Evolutionary conservation across 2,329 filamentous ascomycete species (phyloP), one percentile per base, ranked within the genome.

Genomic region (Akanthomyces dipterigenus): DNA sequence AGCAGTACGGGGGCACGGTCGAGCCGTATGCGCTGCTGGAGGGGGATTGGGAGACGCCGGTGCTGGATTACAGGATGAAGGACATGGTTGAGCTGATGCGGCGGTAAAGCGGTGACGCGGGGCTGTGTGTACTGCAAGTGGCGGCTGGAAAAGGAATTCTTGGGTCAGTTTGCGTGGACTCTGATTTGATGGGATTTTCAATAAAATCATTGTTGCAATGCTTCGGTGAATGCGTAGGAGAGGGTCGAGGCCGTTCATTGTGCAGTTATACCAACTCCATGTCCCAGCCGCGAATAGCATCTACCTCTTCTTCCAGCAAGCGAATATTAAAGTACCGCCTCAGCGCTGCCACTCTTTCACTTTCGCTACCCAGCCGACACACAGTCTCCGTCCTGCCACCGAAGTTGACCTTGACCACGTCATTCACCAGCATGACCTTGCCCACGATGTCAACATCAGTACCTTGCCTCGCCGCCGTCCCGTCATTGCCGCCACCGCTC

Each of bases 21-120:
- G 86, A 89, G 75, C 78, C 79, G 14, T 89, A 89, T 69, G 80
- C 82, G 2, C 72, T 89, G 26, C 73, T 89, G 20, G 72, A 80
- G 63, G 85, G 88, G 67, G 84, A 87, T 70, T 89, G 86, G 86
- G 68, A 80, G 64, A 88, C 84, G 20, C 81, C 83, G 0, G 76
- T 86, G 59, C 72, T 84, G 67, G 85, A 87, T 69, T 87, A 87
- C 72, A 76, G 85, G 61, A 78, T 88, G 80, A 81, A 80, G 66
- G 83, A 87, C 65, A 81, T 88, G 79, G 71, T 77, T 43, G 79
- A 82, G 70, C 74, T 86, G 45, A 86, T 82, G 73, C 70, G 63
- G 36, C 45, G 20, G 16, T 55, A 55, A 38, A 38, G 31, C 2
- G 31, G 31, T 34, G 31, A n/a, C n/a, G n/a, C n/a, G n/a, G n/a